Evolutionary conservation across 148 eudicot species (phyloP), one percentile per base, ranked within the genome.

Genomic region (Chenopodium quinoa): DNA sequence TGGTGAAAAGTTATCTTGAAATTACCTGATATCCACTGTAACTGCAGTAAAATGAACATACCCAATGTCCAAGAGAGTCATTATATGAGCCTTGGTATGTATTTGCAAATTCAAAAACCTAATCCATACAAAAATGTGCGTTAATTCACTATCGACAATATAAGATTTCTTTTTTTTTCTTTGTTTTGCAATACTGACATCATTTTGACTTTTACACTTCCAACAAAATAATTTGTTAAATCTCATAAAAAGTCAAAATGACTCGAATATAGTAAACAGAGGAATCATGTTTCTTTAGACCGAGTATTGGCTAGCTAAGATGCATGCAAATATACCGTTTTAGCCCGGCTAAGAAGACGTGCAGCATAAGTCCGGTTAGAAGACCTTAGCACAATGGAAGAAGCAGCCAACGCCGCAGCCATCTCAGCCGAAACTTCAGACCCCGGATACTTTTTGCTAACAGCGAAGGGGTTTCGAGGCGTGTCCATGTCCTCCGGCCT

Each of bases 401-500:
- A 82, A 17, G 94, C 90, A 0, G 94, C 92, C 63, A 90, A 78
- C 0, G 94, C 92, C 0, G 94, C 92, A 0, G 92, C 91, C 25
- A 89, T 90, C 87, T 91, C 94, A 0, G 82, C 92, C 0, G 92
- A 82, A 47, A 91, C 89, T 66, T 91, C 92, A 0, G 93, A 91
- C 0, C 94, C 94, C 0, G 94, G 92, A 19, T 77, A 64, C 1
- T 78, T 40, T 20, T 46, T 27, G 40, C 73, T 86, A 7, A 91
- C 90, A 0, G 86, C 86, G 19, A 83, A 89, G 20, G 85, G 70
- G 0, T 90, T 91, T 17, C 94, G 88, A 14, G 85, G 88, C 22
- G 93, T 92, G 72, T 89, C 91, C 95, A 92, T 92, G 9, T 92
- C 95, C 73, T 92, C 95, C 0, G 95, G 95, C 71, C 94, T 74